Evolutionary conservation across 495 filamentous ascomycete species (phyloP), one percentile per base, ranked within the genome.

Genomic region (Xylaria longipes): DNA sequence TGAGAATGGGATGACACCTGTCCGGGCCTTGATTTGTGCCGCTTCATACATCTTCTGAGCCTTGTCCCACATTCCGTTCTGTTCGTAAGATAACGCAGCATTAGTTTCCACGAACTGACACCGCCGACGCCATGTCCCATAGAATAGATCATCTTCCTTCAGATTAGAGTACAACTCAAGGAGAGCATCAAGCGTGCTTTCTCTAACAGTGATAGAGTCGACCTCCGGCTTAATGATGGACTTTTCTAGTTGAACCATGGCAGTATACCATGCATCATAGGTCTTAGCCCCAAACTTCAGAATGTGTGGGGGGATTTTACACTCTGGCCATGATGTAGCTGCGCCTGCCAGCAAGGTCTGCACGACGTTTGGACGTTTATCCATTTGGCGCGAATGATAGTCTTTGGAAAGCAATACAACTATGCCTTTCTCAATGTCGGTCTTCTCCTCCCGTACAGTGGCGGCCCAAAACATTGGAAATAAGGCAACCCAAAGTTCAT

Each of bases 1-100:
- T 1, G 96, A 98, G 83, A 97, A 98, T 2, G 97, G 95, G 71
- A 97, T 89, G 17, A 92, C 91, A 37, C 94, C 95, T 1, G 94
- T 97, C 45, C 97, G 89, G 54, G 97, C 95, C 80, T 97, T 99
- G 79, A 98, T 95, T 81, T 98, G 97, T 0, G 96, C 97, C 54
- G 89, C 90, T 78, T 99, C 97, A 80, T 98, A 99, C 83, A 97
- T 91, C 74, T 91, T 90, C 80, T 98, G 97, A 15, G 97, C 93
- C 78, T 97, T 97, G 73, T 98, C 96, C 96, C 97, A 99, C 92
- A 98, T 97, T 31, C 97, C 97, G 75, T 96, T 95, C 77, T 99
- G 97, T 82, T 99, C 97, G 74, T 97, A 99, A 0, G 97, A 99
- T 11, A 99, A 83, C 0, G 94, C 97, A 31, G 95, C 92, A 75